Percentiles rank a stretch among this genome's conserved stretches.
Evolutionary conservation across 169 alveolate genomes (phyloP).

Genomic region (Cystoisospora suis): DNA sequence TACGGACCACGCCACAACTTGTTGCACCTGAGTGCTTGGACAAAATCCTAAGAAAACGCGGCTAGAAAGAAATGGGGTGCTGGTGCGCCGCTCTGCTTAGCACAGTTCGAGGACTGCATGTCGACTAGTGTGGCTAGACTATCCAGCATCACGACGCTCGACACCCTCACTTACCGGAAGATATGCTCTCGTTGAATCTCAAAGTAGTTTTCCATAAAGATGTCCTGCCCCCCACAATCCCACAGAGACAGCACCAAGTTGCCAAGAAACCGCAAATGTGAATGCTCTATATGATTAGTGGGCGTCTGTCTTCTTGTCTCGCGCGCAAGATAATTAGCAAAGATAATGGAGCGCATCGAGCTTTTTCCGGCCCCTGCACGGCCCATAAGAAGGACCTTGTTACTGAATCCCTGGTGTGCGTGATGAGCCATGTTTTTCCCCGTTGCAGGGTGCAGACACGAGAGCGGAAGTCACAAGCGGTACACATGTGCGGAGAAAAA

Average conservation of each 20-base stretch:
- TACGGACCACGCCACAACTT: too few species aligned
- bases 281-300: constrained; percentile 76
- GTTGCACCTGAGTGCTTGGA: too few species aligned
- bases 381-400: constrained; percentile 91
- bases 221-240: constrained; percentile 97
- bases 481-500: too few species aligned
- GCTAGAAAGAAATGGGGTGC: too few species aligned
- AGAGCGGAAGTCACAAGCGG: too few species aligned
- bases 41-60: too few species aligned
- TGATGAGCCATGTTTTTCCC: too few species aligned
- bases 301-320: constrained; percentile 84
- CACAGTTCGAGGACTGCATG: too few species aligned
- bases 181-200: constrained; percentile 90
- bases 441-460: too few species aligned
- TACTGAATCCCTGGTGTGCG: constrained; percentile 20
- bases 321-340: constrained; percentile 92
- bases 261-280: constrained; percentile 90
- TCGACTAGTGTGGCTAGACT: too few species aligned
- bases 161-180: constrained; percentile 54
- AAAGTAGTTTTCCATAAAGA: constrained; percentile 92
- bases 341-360: constrained; percentile 93
- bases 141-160: neutral
- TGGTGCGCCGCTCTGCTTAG: too few species aligned
- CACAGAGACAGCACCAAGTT: constrained; percentile 87
- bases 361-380: constrained; percentile 93